These are phyloP conservation scores for Globisporangium abappressorium DNA, from an alignment of 352 stramenopile species.

Conservation along the genomic window DNA sequence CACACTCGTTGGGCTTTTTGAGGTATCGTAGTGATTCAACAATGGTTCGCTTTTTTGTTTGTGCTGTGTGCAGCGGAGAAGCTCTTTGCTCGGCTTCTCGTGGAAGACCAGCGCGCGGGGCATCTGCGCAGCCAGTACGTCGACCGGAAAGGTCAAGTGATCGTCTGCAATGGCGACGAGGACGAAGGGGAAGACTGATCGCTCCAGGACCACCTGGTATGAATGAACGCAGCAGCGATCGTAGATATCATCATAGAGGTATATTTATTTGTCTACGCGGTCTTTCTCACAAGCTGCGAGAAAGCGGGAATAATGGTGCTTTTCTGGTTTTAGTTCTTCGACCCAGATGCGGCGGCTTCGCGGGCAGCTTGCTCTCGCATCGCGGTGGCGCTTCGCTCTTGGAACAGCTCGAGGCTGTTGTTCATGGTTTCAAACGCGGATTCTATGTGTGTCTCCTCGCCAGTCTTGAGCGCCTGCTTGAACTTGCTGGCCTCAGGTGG, in stretches of 20 bases:
- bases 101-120: conserved; percentile 47
- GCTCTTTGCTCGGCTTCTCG: conserved; percentile 37
- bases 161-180: conserved; percentile 38
- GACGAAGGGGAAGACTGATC: neutral
- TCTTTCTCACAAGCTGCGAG: neutral
- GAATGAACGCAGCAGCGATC: too few relatives aligned
- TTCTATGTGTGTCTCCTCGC: conserved; percentile 64
- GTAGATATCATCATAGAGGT: conserved; percentile 19
- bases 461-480: conserved; percentile 63
- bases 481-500: conserved; percentile 60
- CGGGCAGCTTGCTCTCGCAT: conserved; percentile 76
- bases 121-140: conserved; percentile 64
- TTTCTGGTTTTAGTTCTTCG: conserved; percentile 24
- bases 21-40: neutral
- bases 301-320: conserved; percentile 6
- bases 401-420: conserved; percentile 71
- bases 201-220: neutral
- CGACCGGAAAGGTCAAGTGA: conserved; percentile 45
- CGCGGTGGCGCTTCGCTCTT: conserved; percentile 67
- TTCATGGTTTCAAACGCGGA: conserved; percentile 75
- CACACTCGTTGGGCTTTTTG: neutral
- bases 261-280: conserved; percentile 26
- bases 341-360: conserved; percentile 38
- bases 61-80: conserved; percentile 37
- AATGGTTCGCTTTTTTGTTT: neutral